Evolutionary conservation across 2,329 filamentous ascomycete genomes (phyloP).

Genomic region (Pyrenochaeta sp.): DNA sequence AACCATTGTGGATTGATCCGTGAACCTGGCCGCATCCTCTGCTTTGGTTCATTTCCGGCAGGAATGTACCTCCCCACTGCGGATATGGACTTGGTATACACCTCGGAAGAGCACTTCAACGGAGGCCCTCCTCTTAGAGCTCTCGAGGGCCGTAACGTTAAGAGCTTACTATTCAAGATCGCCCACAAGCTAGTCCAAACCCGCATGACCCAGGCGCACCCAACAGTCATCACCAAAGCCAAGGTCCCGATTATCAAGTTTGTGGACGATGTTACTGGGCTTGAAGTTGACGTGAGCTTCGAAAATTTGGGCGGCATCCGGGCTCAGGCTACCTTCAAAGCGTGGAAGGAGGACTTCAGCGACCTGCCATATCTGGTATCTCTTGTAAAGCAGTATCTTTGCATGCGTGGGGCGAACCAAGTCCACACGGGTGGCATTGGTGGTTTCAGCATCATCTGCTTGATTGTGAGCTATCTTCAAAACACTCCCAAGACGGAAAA

Average conservation of each 20-base stretch:
- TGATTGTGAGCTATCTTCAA: slow-evolving; percentile 86
- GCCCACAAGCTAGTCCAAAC: slow-evolving; percentile 62
- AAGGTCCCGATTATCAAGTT: slow-evolving; percentile 95
- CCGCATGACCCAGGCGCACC: slow-evolving; percentile 66
- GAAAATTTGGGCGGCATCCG: slow-evolving; percentile 85
- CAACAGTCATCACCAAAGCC: slow-evolving; percentile 72
- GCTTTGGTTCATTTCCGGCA: slow-evolving; percentile 95
- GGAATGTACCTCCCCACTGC: slow-evolving; percentile 77
- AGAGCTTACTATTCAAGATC: slow-evolving; percentile 67
- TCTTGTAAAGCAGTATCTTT: slow-evolving; percentile 88
- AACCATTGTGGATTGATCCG: slow-evolving; percentile 33
- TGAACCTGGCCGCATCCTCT: slow-evolving; percentile 65
- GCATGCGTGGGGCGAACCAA: slow-evolving; percentile 90
- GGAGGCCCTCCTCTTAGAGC: slow-evolving; percentile 54
- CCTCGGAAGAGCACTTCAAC: slow-evolving; percentile 67
- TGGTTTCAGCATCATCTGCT: slow-evolving; percentile 91
- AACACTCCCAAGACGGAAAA: slow-evolving; percentile 65
- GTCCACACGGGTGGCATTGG: slow-evolving; percentile 90
- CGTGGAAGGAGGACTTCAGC: slow-evolving; percentile 81
- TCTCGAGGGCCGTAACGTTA: no score
- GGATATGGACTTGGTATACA: slow-evolving; percentile 92
- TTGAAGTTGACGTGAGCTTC: slow-evolving; percentile 93
- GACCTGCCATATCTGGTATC: slow-evolving; percentile 87
- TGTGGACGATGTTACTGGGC: slow-evolving; percentile 75
- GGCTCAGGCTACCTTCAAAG: slow-evolving; percentile 80